A percentile compares a stretch with the other conserved stretches of the same genome.
These are phyloP conservation scores for Davidsoniella virescens DNA, from an alignment of 2,329 filamentous ascomycete genomes.

Conservation along the genomic window DNA sequence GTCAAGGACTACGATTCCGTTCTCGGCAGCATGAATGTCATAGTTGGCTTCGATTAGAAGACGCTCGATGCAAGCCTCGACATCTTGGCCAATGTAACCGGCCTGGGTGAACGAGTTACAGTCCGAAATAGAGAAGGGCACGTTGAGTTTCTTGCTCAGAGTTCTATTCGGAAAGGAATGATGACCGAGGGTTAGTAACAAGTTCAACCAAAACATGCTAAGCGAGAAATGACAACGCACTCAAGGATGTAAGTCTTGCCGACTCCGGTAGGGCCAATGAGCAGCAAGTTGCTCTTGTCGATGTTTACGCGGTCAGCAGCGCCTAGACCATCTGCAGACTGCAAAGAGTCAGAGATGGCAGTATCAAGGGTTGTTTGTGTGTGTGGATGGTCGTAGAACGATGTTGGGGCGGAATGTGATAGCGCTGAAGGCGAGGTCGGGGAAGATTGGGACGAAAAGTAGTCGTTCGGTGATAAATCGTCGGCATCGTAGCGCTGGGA, in stretches of 20 bases:
- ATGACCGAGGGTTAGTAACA: background rate
- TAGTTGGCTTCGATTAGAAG: conserved; percentile 83
- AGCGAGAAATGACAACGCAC: conserved; percentile 23
- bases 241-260: conserved; percentile 90
- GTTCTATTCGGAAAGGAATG: conserved; percentile 40
- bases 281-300: conserved; percentile 86
- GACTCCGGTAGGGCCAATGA: conserved; percentile 84
- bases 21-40: conserved; percentile 66
- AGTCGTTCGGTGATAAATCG: conserved; percentile 18
- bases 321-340: conserved; percentile 30
- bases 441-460: background rate
- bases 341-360: conserved; percentile 26
- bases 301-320: conserved; percentile 47
- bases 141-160: conserved; percentile 77
- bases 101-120: conserved; percentile 94
- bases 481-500: conserved; percentile 5
- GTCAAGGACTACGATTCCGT: conserved; percentile 88
- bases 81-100: conserved; percentile 94
- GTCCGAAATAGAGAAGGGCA: conserved; percentile 89
- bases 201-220: background rate
- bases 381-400: background rate
- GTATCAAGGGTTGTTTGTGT: conserved; percentile 7
- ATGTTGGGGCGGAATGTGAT: background rate
- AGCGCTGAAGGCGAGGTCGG: background rate
- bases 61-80: conserved; percentile 86